These are phyloP conservation scores for Dryas alaskensis DNA, from an alignment of 306 rosid genomes.

Conservation along the genomic window DNA sequence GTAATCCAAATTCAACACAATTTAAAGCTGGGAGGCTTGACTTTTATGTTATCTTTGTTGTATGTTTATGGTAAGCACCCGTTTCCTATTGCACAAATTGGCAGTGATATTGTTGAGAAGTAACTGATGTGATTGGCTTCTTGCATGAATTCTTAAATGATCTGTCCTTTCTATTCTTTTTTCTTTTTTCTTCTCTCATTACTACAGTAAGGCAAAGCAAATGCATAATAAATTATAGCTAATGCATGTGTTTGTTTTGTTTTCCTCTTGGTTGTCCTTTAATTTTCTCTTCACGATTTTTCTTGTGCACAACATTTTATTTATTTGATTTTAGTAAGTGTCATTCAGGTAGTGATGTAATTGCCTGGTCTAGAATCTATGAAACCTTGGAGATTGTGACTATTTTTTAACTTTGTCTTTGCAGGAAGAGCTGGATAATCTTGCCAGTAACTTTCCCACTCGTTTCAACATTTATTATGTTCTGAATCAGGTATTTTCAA, in stretches of 20 bases:
- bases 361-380: conserved; percentile 4
- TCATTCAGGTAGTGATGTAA: not conserved
- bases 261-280: not conserved
- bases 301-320: not conserved
- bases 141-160: not conserved
- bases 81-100: not conserved
- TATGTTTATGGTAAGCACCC: not conserved
- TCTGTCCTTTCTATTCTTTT: not conserved
- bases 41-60: not conserved
- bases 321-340: not conserved
- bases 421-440: conserved; percentile 41
- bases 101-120: not conserved
- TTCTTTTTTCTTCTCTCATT: too few relatives aligned
- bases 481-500: conserved; percentile 36
- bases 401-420: conserved; percentile 2
- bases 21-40: not conserved
- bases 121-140: not conserved
- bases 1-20: not conserved
- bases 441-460: conserved; percentile 26
- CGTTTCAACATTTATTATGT: conserved; percentile 37
- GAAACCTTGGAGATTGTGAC: not conserved
- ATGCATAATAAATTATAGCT: not conserved
- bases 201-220: not conserved
- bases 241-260: not conserved
- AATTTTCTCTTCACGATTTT: not conserved